Conservation (phyloP, 1,284 basidiomycete species). For the Apiotrichum sp. region DNA sequence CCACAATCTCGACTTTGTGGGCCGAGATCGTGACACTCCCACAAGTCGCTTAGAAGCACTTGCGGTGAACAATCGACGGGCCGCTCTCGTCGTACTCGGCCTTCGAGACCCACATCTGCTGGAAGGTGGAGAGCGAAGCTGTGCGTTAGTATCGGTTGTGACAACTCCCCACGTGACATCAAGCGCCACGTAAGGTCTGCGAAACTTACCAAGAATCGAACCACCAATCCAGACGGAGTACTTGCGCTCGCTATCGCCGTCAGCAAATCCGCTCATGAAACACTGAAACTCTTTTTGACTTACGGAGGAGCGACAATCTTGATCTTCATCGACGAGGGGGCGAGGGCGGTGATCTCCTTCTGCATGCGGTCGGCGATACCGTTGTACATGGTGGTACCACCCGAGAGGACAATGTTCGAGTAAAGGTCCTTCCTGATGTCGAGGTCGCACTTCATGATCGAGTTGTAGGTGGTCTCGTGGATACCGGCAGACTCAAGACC, state of each 20-base stretch:
- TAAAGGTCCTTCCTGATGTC: slow-evolving; percentile 40
- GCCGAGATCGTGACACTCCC: too few species aligned
- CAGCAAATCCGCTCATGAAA: too few species aligned
- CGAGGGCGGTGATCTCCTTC: slow-evolving; percentile 86
- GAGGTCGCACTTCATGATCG: slow-evolving; percentile 65
- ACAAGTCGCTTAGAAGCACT: slow-evolving; percentile 34
- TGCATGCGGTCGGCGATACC: slow-evolving; percentile 97
- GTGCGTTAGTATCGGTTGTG: neutral
- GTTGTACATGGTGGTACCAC: slow-evolving; percentile 96
- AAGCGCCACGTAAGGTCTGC: neutral
- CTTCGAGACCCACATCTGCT: slow-evolving; percentile 55
- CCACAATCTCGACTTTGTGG: too few species aligned
- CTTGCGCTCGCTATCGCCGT: slow-evolving; percentile 53
- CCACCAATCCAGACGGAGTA: slow-evolving; percentile 99
- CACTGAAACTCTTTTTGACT: too few species aligned
- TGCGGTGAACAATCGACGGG: slow-evolving; percentile 27
- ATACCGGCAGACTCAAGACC: slow-evolving; percentile 91
- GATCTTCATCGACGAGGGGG: slow-evolving; percentile 81
- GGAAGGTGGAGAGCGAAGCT: slow-evolving; percentile 92
- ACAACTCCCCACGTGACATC: neutral
- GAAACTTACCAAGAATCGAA: slow-evolving; percentile 61
- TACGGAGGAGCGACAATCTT: slow-evolving; percentile 34
- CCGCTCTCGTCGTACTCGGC: slow-evolving; percentile 75
- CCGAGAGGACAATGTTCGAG: slow-evolving; percentile 71
- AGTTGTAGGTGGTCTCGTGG: slow-evolving; percentile 93